Evolutionary conservation across 257 asterid genomes (phyloP).

Genomic region (Solanum rostratum): DNA sequence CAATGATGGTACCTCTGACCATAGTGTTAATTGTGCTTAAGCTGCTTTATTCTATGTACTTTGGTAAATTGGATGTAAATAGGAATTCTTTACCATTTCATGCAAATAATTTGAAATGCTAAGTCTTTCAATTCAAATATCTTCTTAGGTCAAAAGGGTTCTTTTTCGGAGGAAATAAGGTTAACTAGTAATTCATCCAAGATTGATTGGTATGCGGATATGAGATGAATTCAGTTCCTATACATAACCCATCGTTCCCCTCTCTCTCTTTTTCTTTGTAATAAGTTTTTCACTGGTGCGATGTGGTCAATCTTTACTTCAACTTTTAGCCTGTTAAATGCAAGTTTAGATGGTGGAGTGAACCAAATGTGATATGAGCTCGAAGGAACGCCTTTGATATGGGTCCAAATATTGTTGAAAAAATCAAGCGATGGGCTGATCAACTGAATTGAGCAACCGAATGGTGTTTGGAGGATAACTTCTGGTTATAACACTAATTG

Average conservation of each 20-base stretch:
- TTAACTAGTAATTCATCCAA: neutral
- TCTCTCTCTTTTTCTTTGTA: neutral
- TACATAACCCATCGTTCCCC: neutral
- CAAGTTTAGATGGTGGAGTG: neutral
- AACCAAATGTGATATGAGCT: neutral
- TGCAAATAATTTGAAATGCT: neutral
- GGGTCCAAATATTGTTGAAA: neutral
- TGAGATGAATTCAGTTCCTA: neutral
- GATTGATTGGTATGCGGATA: neutral
- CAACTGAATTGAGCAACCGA: neutral
- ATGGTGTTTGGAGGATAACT: neutral
- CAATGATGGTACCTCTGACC: neutral
- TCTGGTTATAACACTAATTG: neutral
- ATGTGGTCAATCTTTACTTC: neutral
- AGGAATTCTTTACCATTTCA: slow-evolving; percentile 18
- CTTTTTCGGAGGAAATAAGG: neutral
- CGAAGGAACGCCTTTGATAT: neutral
- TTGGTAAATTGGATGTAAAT: slow-evolving; percentile 29
- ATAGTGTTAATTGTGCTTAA: neutral
- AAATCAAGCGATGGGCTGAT: neutral
- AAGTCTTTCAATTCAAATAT: neutral
- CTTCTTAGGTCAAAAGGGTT: neutral
- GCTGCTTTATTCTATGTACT: slow-evolving; percentile 1
- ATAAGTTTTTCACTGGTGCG: neutral
- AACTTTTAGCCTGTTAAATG: neutral